Evolutionary conservation across 257 asterid genomes (phyloP).

Genomic region (Phtheirospermum japonicum): DNA sequence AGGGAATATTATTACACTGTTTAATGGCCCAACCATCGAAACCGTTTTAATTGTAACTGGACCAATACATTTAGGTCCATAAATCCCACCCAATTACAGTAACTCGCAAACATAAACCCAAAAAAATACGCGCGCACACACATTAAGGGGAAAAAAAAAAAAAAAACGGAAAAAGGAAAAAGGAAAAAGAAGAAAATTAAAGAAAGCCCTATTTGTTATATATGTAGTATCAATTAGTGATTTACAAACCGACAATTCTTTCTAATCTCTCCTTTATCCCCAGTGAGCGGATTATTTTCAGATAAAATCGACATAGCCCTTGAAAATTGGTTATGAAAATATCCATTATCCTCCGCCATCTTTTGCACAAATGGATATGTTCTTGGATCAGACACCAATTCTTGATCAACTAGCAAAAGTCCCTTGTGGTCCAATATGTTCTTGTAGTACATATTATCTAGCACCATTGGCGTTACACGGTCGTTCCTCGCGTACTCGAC

Average conservation of each 20-base stretch:
- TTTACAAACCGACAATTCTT: slow-evolving; percentile 61
- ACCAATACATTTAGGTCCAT: slow-evolving; percentile 2
- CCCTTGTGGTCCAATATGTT: slow-evolving; percentile 57
- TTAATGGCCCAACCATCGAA: background rate
- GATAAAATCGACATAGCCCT: slow-evolving; percentile 58
- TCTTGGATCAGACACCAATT: slow-evolving; percentile 52
- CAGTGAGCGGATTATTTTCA: slow-evolving; percentile 62
- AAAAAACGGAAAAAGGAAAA: too few relatives aligned
- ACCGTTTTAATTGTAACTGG: background rate
- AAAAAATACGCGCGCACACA: too few relatives aligned
- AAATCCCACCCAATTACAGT: slow-evolving; percentile 16
- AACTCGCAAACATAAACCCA: background rate
- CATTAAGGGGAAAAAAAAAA: too few relatives aligned
- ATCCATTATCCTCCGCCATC: slow-evolving; percentile 71
- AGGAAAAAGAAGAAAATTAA: too few relatives aligned
- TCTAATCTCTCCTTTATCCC: slow-evolving; percentile 61
- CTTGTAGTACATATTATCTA: slow-evolving; percentile 71
- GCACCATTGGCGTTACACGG: slow-evolving; percentile 53
- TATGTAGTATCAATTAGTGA: too few relatives aligned
- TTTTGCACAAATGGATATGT: slow-evolving; percentile 64
- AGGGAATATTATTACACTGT: too few relatives aligned
- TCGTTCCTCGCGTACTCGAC: slow-evolving; percentile 63
- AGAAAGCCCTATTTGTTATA: too few relatives aligned
- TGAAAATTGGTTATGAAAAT: slow-evolving; percentile 62
- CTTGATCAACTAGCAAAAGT: slow-evolving; percentile 47